These are phyloP conservation scores for Ustilaginoidea virens DNA, from an alignment of 2,329 filamentous ascomycete species.

Conservation along the genomic window DNA sequence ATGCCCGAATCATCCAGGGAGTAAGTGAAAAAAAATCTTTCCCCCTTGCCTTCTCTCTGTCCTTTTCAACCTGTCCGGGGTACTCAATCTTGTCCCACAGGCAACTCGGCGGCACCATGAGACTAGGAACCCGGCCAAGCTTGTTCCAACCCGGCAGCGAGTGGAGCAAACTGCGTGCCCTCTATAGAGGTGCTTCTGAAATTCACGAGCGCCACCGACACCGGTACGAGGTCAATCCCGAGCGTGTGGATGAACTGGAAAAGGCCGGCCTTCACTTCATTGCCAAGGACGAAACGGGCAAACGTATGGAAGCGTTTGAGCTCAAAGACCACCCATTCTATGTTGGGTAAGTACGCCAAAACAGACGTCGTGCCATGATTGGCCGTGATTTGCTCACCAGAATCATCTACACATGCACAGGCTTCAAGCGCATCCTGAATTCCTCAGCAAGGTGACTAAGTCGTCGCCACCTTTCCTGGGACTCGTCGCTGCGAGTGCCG, in stretches of 20 bases:
- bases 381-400: not conserved
- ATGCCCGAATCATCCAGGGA: conserved; percentile 61
- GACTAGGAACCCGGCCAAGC: conserved; percentile 60
- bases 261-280: conserved; percentile 57
- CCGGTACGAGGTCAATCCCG: conserved; percentile 81
- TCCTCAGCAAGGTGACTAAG: conserved; percentile 39
- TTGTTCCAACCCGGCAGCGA: conserved; percentile 62
- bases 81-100: not conserved
- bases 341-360: conserved; percentile 26
- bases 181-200: conserved; percentile 47
- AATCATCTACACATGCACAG: conserved; percentile 13
- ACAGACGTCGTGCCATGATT: too few species aligned
- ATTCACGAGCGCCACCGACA: conserved; percentile 71
- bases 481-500: conserved; percentile 65
- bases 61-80: not conserved
- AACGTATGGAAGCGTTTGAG: conserved; percentile 73
- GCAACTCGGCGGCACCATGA: conserved; percentile 71
- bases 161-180: conserved; percentile 60
- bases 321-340: conserved; percentile 73
- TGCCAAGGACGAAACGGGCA: conserved; percentile 63
- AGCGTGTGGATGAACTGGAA: conserved; percentile 53
- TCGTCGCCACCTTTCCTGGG: conserved; percentile 51
- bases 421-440: conserved; percentile 84
- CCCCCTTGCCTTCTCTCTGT: not conserved
- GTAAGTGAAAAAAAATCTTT: conserved; percentile 6